Percentiles rank a stretch among this genome's conserved stretches.
Evolutionary conservation across 2,329 filamentous ascomycete species (phyloP).

Genomic region (Metarhizium brunneum): DNA sequence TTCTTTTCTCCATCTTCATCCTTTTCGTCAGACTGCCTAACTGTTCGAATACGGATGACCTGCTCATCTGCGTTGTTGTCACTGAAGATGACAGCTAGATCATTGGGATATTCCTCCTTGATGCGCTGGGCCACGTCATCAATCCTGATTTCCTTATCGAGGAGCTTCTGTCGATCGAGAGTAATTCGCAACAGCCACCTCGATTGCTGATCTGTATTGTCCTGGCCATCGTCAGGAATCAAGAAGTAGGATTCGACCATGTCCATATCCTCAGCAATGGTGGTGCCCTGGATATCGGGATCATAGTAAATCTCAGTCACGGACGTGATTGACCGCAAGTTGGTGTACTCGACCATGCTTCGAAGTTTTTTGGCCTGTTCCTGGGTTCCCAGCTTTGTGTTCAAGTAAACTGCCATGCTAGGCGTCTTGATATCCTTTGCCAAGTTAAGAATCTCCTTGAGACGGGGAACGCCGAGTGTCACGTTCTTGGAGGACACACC

Average conservation of each 20-base stretch:
- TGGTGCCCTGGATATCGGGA: slow-evolving; percentile 76
- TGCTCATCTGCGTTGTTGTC: slow-evolving; percentile 96
- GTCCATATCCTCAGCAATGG: slow-evolving; percentile 78
- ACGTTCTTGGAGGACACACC: slow-evolving; percentile 99
- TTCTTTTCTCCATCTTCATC: slow-evolving; percentile 54
- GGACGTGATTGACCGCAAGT: slow-evolving; percentile 80
- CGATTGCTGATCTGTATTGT: slow-evolving; percentile 64
- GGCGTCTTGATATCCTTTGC: slow-evolving; percentile 98
- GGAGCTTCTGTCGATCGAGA: slow-evolving; percentile 84
- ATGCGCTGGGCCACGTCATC: slow-evolving; percentile 85
- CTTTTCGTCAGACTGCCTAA: slow-evolving; percentile 59
- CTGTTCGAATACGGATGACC: slow-evolving; percentile 83
- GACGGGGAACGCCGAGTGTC: slow-evolving; percentile 93
- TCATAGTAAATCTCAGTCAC: slow-evolving; percentile 97
- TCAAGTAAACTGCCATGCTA: slow-evolving; percentile 86
- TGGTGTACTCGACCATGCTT: slow-evolving; percentile 89
- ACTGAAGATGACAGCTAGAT: slow-evolving; percentile 89
- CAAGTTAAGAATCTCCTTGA: slow-evolving; percentile 98
- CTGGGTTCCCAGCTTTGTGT: slow-evolving; percentile 55
- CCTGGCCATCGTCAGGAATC: slow-evolving; percentile 68
- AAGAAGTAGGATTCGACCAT: slow-evolving; percentile 97
- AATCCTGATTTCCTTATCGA: slow-evolving; percentile 88
- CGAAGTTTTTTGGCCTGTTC: slow-evolving; percentile 78
- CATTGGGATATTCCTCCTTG: slow-evolving; percentile 76
- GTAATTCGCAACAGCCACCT: slow-evolving; percentile 93